These are phyloP conservation scores for Alternaria novae-zelandiae DNA, from an alignment of 2,329 filamentous ascomycete species.

Conservation along the genomic window DNA sequence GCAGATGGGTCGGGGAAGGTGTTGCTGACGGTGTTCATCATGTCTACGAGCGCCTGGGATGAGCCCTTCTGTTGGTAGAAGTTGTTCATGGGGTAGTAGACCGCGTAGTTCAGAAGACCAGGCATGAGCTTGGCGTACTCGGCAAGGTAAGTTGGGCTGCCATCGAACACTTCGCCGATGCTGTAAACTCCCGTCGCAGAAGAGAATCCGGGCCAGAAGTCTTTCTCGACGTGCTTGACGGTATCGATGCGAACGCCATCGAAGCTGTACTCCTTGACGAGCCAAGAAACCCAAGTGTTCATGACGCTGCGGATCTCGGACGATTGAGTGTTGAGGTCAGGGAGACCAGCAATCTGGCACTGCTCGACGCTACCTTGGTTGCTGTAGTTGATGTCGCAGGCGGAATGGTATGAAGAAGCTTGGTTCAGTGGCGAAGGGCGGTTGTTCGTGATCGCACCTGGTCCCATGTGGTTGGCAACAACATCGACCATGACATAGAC, in stretches of 20 bases:
- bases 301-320: slow-evolving; percentile 30
- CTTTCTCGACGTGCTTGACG: slow-evolving; percentile 66
- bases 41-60: slow-evolving; percentile 43
- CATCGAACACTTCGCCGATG: slow-evolving; percentile 66
- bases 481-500: slow-evolving; percentile 60
- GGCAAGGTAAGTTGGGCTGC: slow-evolving; percentile 58
- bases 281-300: slow-evolving; percentile 41
- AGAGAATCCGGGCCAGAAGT: slow-evolving; percentile 64
- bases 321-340: slow-evolving; percentile 37
- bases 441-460: slow-evolving; percentile 34
- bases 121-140: slow-evolving; percentile 62
- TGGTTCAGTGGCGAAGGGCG: slow-evolving; percentile 37
- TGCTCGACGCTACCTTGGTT: slow-evolving; percentile 40
- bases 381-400: slow-evolving; percentile 40
- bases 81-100: slow-evolving; percentile 51
- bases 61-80: slow-evolving; percentile 44
- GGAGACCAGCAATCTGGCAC: slow-evolving; percentile 40
- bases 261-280: slow-evolving; percentile 39
- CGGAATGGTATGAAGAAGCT: slow-evolving; percentile 32
- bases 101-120: slow-evolving; percentile 68
- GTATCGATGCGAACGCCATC: slow-evolving; percentile 68
- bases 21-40: slow-evolving; percentile 42
- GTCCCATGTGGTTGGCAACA: slow-evolving; percentile 57
- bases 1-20: slow-evolving; percentile 44
- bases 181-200: slow-evolving; percentile 64